phyloP scores from a whole-genome alignment of 225 moss, liverwort and hornwort genomes.

The Antitrichia curtipendula region DNA sequence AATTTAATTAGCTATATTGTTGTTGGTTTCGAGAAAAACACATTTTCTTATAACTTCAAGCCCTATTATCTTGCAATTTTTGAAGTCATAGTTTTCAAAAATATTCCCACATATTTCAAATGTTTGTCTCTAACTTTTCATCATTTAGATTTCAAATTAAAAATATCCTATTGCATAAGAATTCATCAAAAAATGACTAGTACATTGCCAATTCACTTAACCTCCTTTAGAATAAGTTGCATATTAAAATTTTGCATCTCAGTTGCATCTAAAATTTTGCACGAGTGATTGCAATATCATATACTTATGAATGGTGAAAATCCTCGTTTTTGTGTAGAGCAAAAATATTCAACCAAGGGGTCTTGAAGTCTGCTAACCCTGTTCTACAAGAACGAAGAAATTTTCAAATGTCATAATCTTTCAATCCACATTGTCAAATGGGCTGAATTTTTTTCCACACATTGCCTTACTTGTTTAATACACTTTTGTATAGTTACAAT shows the following conservation, averaged over 20 bases:
- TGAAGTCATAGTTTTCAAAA: neutral
- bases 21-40: neutral
- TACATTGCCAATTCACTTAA: neutral
- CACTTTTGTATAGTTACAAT: neutral
- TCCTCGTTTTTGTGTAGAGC: no score
- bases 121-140: neutral
- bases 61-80: neutral
- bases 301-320: neutral
- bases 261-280: neutral
- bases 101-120: neutral
- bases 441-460: neutral
- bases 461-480: neutral
- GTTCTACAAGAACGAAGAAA: fast-evolving
- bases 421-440: neutral
- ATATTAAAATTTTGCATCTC: no score
- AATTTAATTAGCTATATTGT: fast-evolving
- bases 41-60: neutral
- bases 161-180: neutral
- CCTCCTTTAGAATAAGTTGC: no score
- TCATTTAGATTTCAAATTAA: neutral
- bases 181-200: neutral
- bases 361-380: fast-evolving
- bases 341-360: neutral
- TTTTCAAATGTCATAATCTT: neutral
- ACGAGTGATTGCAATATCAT: neutral